Base-by-base conservation (phyloP, 495 filamentous ascomycete species). In the Usnea hakonensis region DNA sequence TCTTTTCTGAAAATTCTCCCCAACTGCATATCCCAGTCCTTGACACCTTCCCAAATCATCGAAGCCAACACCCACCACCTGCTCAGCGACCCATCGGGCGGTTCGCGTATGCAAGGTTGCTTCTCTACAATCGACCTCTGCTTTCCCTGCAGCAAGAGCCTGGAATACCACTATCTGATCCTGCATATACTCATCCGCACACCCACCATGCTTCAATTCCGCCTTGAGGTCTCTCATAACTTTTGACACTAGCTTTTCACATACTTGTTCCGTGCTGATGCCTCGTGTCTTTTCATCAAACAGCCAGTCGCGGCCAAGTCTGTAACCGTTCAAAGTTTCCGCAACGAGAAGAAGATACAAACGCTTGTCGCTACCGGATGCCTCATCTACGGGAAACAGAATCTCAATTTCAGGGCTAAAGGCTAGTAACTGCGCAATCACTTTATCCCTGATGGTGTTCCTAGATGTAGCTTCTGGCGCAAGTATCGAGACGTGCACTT, bases 131-230 rank as follows among this genome's bases (percentile, higher is more conserved):
- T 67, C 74, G 68, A 69, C 71, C 69, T 50, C 74, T 70, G 56
- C 69, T 67, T 56, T 70, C 40, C 64, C 68, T 56, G 62, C 65
- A 46, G 70, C 87, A 48, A 96, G 74, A 33, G 86, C 87, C 69
- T 95, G 89, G 67, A 92, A 95, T 5, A 94, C 78, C 2, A 92
- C 83, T 55, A 95, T 67, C 67, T 95, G 91, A 72, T 95, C 91
- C 70, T 89, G 81, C 70, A 92, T 81, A 66, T 84, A 76, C 68
- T 83, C 80, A 70, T 95, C 90, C 10, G 91, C 83, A 60, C 73
- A 75, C 7, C 81, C 81, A 1, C 79, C 79, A 46, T 74, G 70
- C 11, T 68, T 64, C 8, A 89, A 68, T 67, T 91, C 87, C 6
- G 73, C 68, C 33, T 81, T 73, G 37, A 94, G 76, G 19, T 82